phyloP scores from a whole-genome alignment of 2,329 filamentous ascomycete species.

The Alternaria viburni region DNA sequence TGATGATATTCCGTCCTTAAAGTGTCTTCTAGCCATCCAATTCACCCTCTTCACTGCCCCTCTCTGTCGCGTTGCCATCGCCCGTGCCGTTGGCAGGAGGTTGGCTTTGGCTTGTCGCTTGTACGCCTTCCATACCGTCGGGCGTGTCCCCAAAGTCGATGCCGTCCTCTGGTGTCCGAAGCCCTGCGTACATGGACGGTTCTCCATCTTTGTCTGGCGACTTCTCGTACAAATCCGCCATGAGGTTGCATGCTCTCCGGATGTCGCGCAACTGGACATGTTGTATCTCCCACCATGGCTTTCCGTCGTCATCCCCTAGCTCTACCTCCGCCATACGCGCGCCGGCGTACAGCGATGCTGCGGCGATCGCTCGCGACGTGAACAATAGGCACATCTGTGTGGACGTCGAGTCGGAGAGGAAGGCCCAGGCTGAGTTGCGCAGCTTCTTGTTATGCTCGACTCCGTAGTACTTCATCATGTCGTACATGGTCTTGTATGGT shows the following conservation, averaged over 20 bases:
- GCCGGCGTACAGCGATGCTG: constrained; percentile 85
- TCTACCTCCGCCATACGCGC: constrained; percentile 74
- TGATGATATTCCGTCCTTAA: neutral
- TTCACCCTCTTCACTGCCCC: constrained; percentile 56
- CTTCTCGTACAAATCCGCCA: constrained; percentile 64
- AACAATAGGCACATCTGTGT: constrained; percentile 85
- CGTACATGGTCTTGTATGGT: constrained; percentile 83
- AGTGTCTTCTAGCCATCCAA: constrained; percentile 49
- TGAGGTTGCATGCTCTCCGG: constrained; percentile 73
- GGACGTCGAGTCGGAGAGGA: constrained; percentile 87
- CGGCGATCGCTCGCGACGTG: constrained; percentile 79
- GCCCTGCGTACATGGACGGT: constrained; percentile 54
- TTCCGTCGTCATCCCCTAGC: constrained; percentile 75
- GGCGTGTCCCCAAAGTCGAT: constrained; percentile 43
- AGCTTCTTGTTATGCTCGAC: constrained; percentile 81
- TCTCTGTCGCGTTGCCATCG: constrained; percentile 27
- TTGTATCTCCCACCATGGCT: constrained; percentile 86
- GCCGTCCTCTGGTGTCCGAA: constrained; percentile 49
- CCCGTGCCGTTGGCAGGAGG: constrained; percentile 25
- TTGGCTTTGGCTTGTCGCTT: constrained; percentile 26
- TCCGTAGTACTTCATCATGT: constrained; percentile 75
- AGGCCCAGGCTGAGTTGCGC: constrained; percentile 88
- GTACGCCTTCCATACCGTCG: constrained; percentile 33
- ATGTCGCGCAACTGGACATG: constrained; percentile 75
- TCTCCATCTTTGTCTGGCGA: constrained; percentile 50